Percentiles rank a stretch among this genome's conserved stretches.
Conservation (phyloP, 768 basidiomycete genomes). For the Phylloporus scabripes region DNA sequence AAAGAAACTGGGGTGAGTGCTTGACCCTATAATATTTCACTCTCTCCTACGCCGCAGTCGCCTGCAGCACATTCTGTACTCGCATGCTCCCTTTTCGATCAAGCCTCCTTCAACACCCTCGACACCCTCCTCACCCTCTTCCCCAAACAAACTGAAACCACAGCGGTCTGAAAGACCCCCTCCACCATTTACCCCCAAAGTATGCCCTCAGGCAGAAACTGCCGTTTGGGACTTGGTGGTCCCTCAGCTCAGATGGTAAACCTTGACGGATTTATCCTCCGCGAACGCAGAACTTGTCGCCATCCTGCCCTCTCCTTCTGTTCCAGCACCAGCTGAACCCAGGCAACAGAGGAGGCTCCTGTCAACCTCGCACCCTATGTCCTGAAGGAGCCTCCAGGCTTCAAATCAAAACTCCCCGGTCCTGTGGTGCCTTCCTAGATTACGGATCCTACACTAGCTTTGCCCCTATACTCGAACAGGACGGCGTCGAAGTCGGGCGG, state of each 20-base stretch:
- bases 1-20: no score
- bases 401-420: constrained; percentile 39
- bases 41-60: no score
- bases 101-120: constrained; percentile 9
- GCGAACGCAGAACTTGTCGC: constrained; percentile 74
- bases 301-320: constrained; percentile 59
- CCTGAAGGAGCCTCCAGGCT: constrained; percentile 36
- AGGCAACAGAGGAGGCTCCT: constrained; percentile 12
- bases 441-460: constrained; percentile 74
- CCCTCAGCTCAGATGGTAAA: constrained; percentile 43
- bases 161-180: constrained; percentile 26
- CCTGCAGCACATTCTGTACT: no score
- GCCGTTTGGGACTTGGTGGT: constrained; percentile 74
- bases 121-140: constrained; percentile 36
- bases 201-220: constrained; percentile 79
- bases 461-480: constrained; percentile 74
- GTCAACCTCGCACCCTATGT: constrained; percentile 58
- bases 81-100: no score
- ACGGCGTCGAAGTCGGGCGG: constrained; percentile 66
- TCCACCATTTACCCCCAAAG: constrained; percentile 35
- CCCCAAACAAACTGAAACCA: constrained; percentile 20
- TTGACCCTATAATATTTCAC: no score
- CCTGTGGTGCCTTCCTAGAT: constrained; percentile 69
- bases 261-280: constrained; percentile 48
- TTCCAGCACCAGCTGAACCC: constrained; percentile 26